These are phyloP conservation scores for Thermoascus crustaceus DNA, from an alignment of 2,329 filamentous ascomycete genomes.

Conservation along the genomic window DNA sequence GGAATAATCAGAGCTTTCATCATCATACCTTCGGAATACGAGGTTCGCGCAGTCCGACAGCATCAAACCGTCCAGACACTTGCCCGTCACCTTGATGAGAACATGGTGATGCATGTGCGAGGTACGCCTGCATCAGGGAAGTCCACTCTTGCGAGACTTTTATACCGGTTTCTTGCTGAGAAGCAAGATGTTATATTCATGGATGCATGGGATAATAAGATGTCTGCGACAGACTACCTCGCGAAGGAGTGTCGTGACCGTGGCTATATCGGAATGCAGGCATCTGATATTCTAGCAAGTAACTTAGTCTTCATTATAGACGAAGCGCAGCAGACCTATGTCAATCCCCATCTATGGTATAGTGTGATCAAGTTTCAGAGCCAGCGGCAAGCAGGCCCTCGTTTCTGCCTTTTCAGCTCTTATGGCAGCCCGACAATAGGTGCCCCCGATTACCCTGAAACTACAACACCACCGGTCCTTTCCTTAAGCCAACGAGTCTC, in stretches of 20 bases:
- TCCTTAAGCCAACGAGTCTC: background rate
- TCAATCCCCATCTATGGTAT: background rate
- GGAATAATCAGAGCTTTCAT: no score
- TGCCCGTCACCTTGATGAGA: background rate
- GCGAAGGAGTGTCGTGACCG: no score
- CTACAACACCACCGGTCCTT: background rate
- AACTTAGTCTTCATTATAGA: conserved; percentile 3
- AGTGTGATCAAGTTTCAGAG: background rate
- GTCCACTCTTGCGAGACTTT: background rate
- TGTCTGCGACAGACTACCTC: no score
- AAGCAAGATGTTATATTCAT: no score
- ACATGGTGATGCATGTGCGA: conserved; percentile 1
- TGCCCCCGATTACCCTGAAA: background rate
- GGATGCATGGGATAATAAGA: no score
- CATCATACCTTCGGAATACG: no score
- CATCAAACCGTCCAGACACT: background rate
- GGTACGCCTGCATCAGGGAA: background rate
- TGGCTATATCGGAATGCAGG: no score
- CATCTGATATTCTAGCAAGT: no score
- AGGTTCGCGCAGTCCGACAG: no score
- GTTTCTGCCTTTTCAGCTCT: conserved; percentile 1
- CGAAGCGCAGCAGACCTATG: conserved; percentile 1
- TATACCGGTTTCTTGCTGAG: no score
- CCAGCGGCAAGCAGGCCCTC: no score
- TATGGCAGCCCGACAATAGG: conserved; percentile 2